These are phyloP conservation scores for Pythium phragmiticola DNA, from an alignment of 352 stramenopile species.

Conservation along the genomic window DNA sequence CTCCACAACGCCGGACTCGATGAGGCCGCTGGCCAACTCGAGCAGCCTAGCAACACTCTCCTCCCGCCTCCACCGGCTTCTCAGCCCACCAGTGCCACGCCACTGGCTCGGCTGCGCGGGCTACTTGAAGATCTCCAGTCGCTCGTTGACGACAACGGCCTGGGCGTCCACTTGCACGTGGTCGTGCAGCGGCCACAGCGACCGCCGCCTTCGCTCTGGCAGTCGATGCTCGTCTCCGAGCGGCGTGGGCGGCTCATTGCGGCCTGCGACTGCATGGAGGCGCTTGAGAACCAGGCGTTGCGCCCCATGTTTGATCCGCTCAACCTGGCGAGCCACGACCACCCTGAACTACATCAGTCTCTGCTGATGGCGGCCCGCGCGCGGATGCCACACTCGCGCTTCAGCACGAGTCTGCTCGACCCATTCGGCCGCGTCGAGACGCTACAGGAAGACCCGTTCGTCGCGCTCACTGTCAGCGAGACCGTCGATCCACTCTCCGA, in stretches of 20 bases:
- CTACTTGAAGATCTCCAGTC: slow-evolving; percentile 17
- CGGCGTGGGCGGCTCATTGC: slow-evolving; percentile 36
- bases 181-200: slow-evolving; percentile 24
- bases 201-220: slow-evolving; percentile 38
- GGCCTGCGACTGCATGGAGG: slow-evolving; percentile 28
- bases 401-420: too few species aligned
- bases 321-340: not conserved
- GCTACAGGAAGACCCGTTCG: not conserved
- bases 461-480: not conserved
- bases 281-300: slow-evolving; percentile 10
- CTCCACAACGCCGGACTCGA: slow-evolving; percentile 2
- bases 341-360: too few species aligned
- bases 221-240: slow-evolving; percentile 36
- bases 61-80: not conserved
- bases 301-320: not conserved
- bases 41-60: not conserved
- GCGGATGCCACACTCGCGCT: not conserved
- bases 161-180: slow-evolving; percentile 30
- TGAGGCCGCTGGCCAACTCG: not conserved
- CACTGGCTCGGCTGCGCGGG: not conserved
- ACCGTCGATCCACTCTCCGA: slow-evolving; percentile 31
- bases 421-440: not conserved
- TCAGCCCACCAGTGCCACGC: not conserved
- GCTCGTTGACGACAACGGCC: slow-evolving; percentile 26
- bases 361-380: too few species aligned